Conservation (phyloP, 208 protist species). For the Paratrypanosoma confusum region DNA sequence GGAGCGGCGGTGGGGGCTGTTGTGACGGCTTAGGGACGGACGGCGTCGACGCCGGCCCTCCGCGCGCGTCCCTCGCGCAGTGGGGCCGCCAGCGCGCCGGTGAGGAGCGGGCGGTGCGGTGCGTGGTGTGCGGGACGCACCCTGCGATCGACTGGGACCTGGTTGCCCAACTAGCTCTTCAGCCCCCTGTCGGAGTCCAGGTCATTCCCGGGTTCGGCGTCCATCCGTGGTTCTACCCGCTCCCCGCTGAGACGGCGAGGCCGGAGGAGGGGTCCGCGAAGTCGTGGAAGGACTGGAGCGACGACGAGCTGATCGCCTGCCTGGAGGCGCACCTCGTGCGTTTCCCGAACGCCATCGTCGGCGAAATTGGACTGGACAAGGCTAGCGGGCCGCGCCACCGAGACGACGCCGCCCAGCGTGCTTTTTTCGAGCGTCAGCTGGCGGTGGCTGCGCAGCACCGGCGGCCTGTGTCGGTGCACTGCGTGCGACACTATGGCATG, state of each 20-base stretch:
- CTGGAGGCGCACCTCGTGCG: conserved; percentile 25
- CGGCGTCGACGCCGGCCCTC: too few relatives aligned
- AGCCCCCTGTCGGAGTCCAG: too few relatives aligned
- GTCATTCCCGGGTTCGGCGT: conserved; percentile 52
- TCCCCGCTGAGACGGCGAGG: neutral
- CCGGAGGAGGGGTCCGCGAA: neutral
- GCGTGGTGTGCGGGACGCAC: conserved; percentile 66
- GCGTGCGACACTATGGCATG: conserved; percentile 58
- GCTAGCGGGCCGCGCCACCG: conserved; percentile 45
- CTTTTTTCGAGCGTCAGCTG: conserved; percentile 43
- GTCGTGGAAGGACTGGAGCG: neutral
- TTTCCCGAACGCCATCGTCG: conserved; percentile 52
- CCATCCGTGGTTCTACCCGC: conserved; percentile 66
- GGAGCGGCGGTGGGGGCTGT: too few relatives aligned
- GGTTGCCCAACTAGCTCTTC: conserved; percentile 1
- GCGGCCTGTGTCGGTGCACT: conserved; percentile 68
- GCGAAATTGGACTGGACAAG: conserved; percentile 80
- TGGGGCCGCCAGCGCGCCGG: too few relatives aligned
- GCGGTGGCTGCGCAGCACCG: conserved; percentile 37
- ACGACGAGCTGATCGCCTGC: conserved; percentile 17
- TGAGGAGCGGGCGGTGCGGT: too few relatives aligned
- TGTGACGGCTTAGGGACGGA: too few relatives aligned
- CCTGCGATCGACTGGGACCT: conserved; percentile 54
- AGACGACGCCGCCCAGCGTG: conserved; percentile 20
- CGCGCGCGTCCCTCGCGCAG: too few relatives aligned